Base-by-base conservation (phyloP, 306 rosid genomes). In the Quillaja saponaria region DNA sequence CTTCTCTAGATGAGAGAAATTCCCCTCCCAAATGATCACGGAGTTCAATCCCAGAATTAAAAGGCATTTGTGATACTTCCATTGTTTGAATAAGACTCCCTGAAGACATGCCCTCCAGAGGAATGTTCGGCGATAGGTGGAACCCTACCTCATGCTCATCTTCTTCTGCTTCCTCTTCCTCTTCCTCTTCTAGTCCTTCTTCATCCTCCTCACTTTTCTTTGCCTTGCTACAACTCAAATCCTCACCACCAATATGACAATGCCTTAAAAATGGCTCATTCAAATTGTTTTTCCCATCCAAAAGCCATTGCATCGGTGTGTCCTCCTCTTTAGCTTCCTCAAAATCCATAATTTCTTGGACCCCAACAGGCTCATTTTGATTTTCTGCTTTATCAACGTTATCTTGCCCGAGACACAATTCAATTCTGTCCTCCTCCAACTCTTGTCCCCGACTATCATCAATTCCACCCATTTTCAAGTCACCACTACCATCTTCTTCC, bases 1-100 rank as follows among this genome's bases (percentile, higher is more conserved):
- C 96, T 57, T 88, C 95, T 70, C 95, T 84, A 12, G 88, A 34
- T 9, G 90, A 73, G 48, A 81, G 77, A 71, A 89, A 88, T 15
- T 78, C 91, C 48, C 81, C 85, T 0, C 76, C 64, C 4, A 81
- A 67, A 57, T 71, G 80, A 71, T 82, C 88, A 10, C 74, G 86
- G 57, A 91, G 81, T 52, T 80, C 76, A 83, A 92, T 81, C 44
- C 85, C 95, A 14, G 95, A 64, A 72, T 53, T 48, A 63, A 71
- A 83, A 65, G 86, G 76, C 73, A 73, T 75, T 19, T 71, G 82
- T 1, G 3, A 78, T 17, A 68, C 71, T 14, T 81, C 96, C 87
- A 87, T 71, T 40, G 58, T 74, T 28, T 82, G 94, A 50, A 80
- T 72, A 31, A 83, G 80, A 66, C 80, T 68, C 65, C 84, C 84